Conservation (phyloP, 228 moss, liverwort and hornwort species). For the Sphagnum fallax region DNA sequence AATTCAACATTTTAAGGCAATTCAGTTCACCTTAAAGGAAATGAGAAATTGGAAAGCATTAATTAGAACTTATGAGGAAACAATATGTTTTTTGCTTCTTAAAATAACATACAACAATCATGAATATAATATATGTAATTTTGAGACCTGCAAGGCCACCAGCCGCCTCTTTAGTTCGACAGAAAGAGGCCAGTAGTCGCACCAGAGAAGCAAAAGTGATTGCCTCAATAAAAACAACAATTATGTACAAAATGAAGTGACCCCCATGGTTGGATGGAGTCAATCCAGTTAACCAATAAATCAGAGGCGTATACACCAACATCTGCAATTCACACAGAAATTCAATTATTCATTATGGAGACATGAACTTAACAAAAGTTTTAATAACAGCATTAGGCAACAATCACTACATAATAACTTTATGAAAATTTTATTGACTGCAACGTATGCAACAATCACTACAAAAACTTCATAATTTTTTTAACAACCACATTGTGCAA, state of each 20-base stretch:
- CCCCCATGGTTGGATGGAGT: constrained; percentile 58
- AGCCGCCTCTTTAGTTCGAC: constrained; percentile 66
- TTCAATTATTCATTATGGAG: not conserved
- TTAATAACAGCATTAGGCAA: too few species aligned
- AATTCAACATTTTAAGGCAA: too few species aligned
- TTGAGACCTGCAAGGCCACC: constrained; percentile 67
- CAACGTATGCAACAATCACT: too few species aligned
- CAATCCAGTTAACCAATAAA: constrained; percentile 87
- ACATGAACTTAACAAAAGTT: too few species aligned
- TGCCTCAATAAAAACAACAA: constrained; percentile 65
- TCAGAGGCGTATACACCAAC: constrained; percentile 64
- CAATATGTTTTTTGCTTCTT: too few species aligned
- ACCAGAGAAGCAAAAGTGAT: constrained; percentile 69
- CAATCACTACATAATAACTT: not conserved
- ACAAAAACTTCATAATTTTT: too few species aligned
- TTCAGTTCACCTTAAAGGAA: too few species aligned
- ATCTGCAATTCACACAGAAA: constrained; percentile 43
- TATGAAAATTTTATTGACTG: not conserved
- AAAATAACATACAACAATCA: too few species aligned
- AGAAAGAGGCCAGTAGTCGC: constrained; percentile 70
- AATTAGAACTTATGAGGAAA: too few species aligned
- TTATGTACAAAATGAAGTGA: constrained; percentile 63
- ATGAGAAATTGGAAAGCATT: too few species aligned
- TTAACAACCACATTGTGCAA: too few species aligned
- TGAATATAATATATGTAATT: too few species aligned